Base-by-base conservation (phyloP, 768 basidiomycete species). In the Mycena olivaceomarginata region DNA sequence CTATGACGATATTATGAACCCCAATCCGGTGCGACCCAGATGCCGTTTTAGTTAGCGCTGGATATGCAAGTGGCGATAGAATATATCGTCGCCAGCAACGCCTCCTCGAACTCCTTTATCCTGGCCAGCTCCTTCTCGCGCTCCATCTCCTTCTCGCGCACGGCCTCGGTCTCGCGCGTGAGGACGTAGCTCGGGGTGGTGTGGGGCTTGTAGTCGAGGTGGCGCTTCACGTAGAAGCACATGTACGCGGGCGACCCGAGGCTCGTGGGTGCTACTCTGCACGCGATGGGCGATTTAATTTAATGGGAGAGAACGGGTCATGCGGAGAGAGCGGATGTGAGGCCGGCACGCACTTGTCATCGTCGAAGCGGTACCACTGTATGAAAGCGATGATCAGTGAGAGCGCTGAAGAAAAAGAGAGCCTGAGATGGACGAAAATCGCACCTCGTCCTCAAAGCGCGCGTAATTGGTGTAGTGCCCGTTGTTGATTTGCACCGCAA, bases 341-440 rank as follows among this genome's bases (percentile, higher is more conserved):
- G n/a, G 39, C 7, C 9, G 16, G 40, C n/a, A 53, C 46, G 83
- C 92, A 96, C 95, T 96, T 98, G 81, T 98, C 97, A 82, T 98
- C 97, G 83, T 98, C 97, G 84, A 97, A 97, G 31, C 94, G 94
- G 86, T 95, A 98, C 97, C 97, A 99, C 94, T 98, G 69, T n/a
- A 6, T 8, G 20, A 0, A 53, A 10, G 51, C 13, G 31, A 31
- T 31, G 31, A 31, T 31, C 46, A 48, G 51, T 53, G 51, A 53
- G 46, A 16, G 9, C 5, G 11, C 3, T 20, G 10, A 7, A 6
- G 51, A n/a, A 3, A n/a, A 53, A n/a, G 20, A 53, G n/a, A 16
- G 18, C 8, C 6, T n/a, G 51, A 20, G 20, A 8, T 6, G 4
- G 51, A 31, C 13, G 43, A 45, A 45, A n/a, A 53, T 62, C 94